These are phyloP conservation scores for Coelastrella sp. DNA, from an alignment of 139 green algal genomes.

Conservation along the genomic window DNA sequence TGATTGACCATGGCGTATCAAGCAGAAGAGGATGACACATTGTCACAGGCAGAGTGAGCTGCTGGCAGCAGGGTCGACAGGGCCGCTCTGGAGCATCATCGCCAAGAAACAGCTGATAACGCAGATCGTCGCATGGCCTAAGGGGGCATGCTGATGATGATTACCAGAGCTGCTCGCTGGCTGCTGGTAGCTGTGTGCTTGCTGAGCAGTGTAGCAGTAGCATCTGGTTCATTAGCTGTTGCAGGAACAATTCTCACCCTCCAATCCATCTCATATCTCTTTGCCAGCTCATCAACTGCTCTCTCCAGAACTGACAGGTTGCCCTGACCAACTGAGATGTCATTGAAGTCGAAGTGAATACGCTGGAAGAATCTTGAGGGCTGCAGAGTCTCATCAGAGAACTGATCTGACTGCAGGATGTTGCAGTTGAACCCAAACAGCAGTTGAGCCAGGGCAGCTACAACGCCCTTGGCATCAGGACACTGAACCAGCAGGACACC, in stretches of 20 bases:
- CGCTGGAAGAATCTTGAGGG: conserved; percentile 73
- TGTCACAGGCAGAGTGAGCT: too few relatives aligned
- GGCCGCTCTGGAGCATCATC: too few relatives aligned
- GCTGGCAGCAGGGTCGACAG: too few relatives aligned
- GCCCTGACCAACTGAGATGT: conserved; percentile 72
- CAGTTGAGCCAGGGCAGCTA: conserved; percentile 54
- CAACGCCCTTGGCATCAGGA: conserved; percentile 40
- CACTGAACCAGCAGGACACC: conserved; percentile 44
- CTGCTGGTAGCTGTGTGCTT: too few relatives aligned
- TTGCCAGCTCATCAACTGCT: conserved; percentile 73
- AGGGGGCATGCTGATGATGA: too few relatives aligned
- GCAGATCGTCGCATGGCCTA: too few relatives aligned
- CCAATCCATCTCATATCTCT: conserved; percentile 80
- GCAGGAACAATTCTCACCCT: neutral
- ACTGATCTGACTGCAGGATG: conserved; percentile 77
- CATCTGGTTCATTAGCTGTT: too few relatives aligned
- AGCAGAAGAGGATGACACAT: too few relatives aligned
- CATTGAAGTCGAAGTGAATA: conserved; percentile 71
- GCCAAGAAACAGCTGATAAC: too few relatives aligned
- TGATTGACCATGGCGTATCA: too few relatives aligned
- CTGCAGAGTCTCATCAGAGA: conserved; percentile 48
- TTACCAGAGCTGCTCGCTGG: too few relatives aligned
- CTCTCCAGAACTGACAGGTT: conserved; percentile 78
- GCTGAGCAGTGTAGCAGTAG: too few relatives aligned
- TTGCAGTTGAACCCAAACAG: conserved; percentile 87